Evolutionary conservation across 73 alveolate genomes (phyloP), one percentile per base, ranked within the genome.

Genomic region (Stentor roeselii): DNA sequence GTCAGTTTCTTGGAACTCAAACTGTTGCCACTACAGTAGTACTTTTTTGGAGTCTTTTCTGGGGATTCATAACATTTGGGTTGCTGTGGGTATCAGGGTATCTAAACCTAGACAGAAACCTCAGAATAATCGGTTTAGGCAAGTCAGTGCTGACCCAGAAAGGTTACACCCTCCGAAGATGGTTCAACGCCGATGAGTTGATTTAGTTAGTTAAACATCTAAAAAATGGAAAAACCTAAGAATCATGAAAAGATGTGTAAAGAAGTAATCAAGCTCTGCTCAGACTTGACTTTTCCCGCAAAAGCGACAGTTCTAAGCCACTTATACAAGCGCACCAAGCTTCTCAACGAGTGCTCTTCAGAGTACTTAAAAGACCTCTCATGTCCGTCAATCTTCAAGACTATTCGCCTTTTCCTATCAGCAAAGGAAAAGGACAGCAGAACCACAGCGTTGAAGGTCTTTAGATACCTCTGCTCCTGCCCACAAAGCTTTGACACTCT

Each of bases 1-100:
- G 80, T 15, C 80, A 67, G 11, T 14, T 32, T 27, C 80, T 67
- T 32, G n/a, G 41, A 34, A 67, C 80, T 1, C 80, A 67, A 67
- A 40, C 34, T 67, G 80, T 67, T 30, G 80, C 42, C 34, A 32
- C 37, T n/a, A 21, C 27, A 21, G 41, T 34, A 34, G 34, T 67
- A 27, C 34, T 67, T 2, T 21, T 21, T 1, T 67, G 80, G 80
- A 11, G 42, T 14, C 27, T 32, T 67, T 67, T 67, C 80, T 67
- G 80, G 80, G 41, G 41, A 14, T 21, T 67, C 34, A 30, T 67
- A 11, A 34, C 41, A 11, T 67, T 67, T 67, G 80, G 80, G 37
- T 0, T 67, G 21, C 41, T 67, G 34, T 27, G 37, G 41, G 0
- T 67, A 15, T 2, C 34, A 11, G 37, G 37, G 34, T 21, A 67